Base-by-base conservation (phyloP, 768 basidiomycete species). In the Lepiota subincarnata region DNA sequence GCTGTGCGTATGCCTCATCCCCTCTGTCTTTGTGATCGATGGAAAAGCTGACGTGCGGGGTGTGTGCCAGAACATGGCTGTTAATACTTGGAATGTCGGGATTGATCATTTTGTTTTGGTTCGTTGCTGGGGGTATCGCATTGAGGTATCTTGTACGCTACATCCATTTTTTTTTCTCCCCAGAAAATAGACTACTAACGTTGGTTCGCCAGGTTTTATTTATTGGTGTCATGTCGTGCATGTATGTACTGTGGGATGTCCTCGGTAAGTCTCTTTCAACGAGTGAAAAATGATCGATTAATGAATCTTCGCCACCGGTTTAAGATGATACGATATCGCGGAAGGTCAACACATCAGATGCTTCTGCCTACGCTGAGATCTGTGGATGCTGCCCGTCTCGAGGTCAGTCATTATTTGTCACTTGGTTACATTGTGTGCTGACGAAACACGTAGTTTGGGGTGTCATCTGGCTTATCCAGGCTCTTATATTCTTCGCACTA, bases 201-300 rank as follows among this genome's bases (percentile, higher is more conserved):
- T 18, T n/a, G 8, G 19, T 35, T 48, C 7, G 16, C 7, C 49
- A 89, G 88, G 74, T 92, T 10, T 66, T 93, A 20, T 93, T 93
- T 65, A 81, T 93, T 31, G 91, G 91, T 14, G 79, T 80, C 53
- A 93, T 93, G 91, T 89, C 87, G 6, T 89, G 87, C 67, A 72
- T 93, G 73, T 93, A 93, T 60, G 86, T 83, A 47, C 75, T 92
- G 1, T 95, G 90, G 88, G 93, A 96, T 60, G 86, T 96, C 46
- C 76, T 92, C 31, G 88, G 90, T 84, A 50, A 54, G 77, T 68
- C 14, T 42, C n/a, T 35, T 34, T n/a, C 36, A 3, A 14, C 43
- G n/a, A 8, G 13, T 46, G 6, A 31, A 2, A 10, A 50, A 10
- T 19, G 31, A 46, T 46, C 24, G 39, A n/a, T 26, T 19, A 31